Evolutionary conservation across 2,329 filamentous ascomycete genomes (phyloP), one percentile per base, ranked within the genome.

Genomic region (Aspergillus fructus): DNA sequence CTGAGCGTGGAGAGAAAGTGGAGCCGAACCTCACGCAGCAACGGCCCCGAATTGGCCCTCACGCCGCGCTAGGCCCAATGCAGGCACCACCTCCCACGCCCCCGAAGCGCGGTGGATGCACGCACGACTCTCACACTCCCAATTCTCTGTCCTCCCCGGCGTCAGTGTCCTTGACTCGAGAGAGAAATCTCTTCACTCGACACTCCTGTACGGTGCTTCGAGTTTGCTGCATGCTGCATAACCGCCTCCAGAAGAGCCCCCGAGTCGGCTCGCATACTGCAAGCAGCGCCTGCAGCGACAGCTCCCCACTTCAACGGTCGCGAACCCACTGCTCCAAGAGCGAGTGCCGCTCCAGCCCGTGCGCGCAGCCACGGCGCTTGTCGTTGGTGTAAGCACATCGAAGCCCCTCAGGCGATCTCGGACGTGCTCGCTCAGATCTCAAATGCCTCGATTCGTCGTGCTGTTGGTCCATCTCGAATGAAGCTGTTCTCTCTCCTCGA

Each of bases 341-440:
- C 27, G 3, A 34, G 45, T 34, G 45, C 45, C 45, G 34, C 45
- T 21, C 8, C 45, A n/a, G 27, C 24, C 34, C 46, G 37, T 50
- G 52, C 52, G 15, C 50, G 27, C 40, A 13, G 50, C 50, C 42
- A 41, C 24, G 8, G 34, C 15, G 4, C 9, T 27, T 41, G 48
- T 53, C 50, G 19, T 23, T 27, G 57, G 54, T 27, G 51, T 61
- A 60, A 64, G 60, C 15, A 49, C 33, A 52, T n/a, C 13, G 11
- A 23, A 19, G 50, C 65, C 63, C 68, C 68, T 66, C 46, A 42
- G 40, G 54, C 62, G 64, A 71, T 70, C 67, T 72, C 70, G 70
- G 69, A 61, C 62, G 50, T 59, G 61, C 59, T 58, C 61, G 55
- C 58, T 55, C 62, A 63, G 67, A 72, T 71, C 70, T 71, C 60